Conservation (phyloP, 106 monocot genomes). For the Narthecium ossifragum region DNA sequence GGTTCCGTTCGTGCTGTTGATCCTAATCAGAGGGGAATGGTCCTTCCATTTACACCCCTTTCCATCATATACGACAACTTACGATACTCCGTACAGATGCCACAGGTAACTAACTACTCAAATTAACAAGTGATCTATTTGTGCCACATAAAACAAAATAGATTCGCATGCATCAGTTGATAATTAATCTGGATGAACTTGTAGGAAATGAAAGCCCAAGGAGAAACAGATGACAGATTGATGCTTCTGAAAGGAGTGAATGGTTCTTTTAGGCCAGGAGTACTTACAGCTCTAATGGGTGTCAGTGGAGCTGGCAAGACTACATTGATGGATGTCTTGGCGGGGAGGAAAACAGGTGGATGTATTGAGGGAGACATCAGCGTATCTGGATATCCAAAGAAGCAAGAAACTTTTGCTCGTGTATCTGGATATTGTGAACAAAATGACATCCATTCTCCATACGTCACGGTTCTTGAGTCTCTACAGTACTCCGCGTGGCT, state of each 20-base stretch:
- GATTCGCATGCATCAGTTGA: neutral
- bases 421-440: constrained; percentile 38
- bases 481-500: constrained; percentile 34
- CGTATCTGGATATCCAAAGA: constrained; percentile 29
- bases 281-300: constrained; percentile 36
- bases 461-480: constrained; percentile 29
- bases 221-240: constrained; percentile 15
- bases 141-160: neutral
- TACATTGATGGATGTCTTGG: constrained; percentile 16
- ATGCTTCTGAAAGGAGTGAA: constrained; percentile 25
- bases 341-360: constrained; percentile 21
- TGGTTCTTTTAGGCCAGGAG: constrained; percentile 28
- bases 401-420: constrained; percentile 37
- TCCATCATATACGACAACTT: constrained; percentile 17
- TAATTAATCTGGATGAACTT: neutral
- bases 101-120: constrained; percentile 9
- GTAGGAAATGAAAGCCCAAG: constrained; percentile 27
- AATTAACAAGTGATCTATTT: neutral
- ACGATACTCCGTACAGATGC: constrained; percentile 26
- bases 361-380: constrained; percentile 28
- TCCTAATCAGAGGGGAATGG: constrained; percentile 16
- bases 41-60: constrained; percentile 22
- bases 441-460: constrained; percentile 35
- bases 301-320: constrained; percentile 39
- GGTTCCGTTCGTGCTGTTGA: too few relatives aligned